Conservation (phyloP, 2,329 filamentous ascomycete genomes). For the Hymenoscyphus scutula region DNA sequence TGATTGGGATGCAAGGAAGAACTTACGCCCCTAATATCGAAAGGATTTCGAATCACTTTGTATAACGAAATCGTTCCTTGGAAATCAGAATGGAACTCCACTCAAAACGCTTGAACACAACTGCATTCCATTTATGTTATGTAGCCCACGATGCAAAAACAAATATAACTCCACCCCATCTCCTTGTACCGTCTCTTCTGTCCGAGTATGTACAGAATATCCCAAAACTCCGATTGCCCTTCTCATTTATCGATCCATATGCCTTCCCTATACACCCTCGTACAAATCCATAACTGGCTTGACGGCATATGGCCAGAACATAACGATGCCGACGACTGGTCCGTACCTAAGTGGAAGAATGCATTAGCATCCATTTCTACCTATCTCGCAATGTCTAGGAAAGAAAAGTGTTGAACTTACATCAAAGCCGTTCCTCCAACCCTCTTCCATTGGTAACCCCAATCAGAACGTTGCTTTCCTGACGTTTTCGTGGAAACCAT, state of each 20-base stretch:
- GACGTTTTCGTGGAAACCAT: slow-evolving; percentile 14
- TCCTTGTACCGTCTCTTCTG: not conserved
- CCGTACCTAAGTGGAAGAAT: slow-evolving; percentile 20
- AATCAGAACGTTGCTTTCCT: slow-evolving; percentile 14
- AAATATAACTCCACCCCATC: not conserved
- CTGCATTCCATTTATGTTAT: not conserved
- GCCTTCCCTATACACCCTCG: not conserved
- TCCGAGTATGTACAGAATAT: not conserved
- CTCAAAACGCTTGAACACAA: not conserved
- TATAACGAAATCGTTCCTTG: no score
- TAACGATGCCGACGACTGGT: slow-evolving; percentile 23
- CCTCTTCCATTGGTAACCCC: slow-evolving; percentile 24
- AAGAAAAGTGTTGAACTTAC: slow-evolving; percentile 14
- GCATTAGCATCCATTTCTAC: not conserved
- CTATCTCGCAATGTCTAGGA: not conserved
- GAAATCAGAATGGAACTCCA: not conserved
- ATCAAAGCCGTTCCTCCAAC: slow-evolving; percentile 27
- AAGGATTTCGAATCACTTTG: no score
- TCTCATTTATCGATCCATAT: not conserved
- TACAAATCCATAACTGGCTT: slow-evolving; percentile 20
- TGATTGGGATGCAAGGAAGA: no score
- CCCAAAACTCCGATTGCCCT: not conserved
- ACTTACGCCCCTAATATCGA: no score
- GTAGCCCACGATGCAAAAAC: not conserved
- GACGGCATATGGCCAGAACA: slow-evolving; percentile 27